Percentiles rank a stretch among this genome's conserved stretches.
These are phyloP conservation scores for Trichomonas tenax DNA, from an alignment of 208 protist species.

Conservation along the genomic window DNA sequence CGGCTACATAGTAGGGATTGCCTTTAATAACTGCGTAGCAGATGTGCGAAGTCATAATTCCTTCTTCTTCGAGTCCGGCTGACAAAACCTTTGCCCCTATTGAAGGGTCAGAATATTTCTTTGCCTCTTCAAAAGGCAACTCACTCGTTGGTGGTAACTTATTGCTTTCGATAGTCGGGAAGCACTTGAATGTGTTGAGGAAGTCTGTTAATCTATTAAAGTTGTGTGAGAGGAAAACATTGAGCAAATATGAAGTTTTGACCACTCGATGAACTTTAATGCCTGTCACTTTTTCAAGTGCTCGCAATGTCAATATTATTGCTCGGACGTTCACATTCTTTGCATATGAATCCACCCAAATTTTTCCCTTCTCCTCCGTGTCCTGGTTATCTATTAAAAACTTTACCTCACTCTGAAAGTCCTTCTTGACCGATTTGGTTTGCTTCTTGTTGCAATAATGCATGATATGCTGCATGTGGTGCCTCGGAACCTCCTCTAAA, in stretches of 20 bases:
- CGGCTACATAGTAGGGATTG: background rate
- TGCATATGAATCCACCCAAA: background rate
- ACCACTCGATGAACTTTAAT: background rate
- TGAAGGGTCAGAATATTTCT: background rate
- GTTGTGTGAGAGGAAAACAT: background rate
- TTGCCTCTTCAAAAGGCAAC: background rate
- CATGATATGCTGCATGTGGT: background rate
- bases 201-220: background rate
- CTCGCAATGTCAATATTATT: background rate
- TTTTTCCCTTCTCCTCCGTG: background rate
- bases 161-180: background rate
- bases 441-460: background rate
- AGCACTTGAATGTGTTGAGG: background rate
- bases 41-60: background rate
- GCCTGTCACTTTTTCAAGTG: background rate
- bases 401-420: background rate
- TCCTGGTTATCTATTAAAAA: background rate
- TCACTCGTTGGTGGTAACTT: background rate
- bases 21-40: background rate
- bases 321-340: background rate
- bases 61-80: background rate
- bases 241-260: background rate
- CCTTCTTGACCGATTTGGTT: background rate
- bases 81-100: background rate
- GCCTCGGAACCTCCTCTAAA: background rate